Base-by-base conservation (phyloP, 1,284 basidiomycete genomes). In the Rhodotorula sp. region DNA sequence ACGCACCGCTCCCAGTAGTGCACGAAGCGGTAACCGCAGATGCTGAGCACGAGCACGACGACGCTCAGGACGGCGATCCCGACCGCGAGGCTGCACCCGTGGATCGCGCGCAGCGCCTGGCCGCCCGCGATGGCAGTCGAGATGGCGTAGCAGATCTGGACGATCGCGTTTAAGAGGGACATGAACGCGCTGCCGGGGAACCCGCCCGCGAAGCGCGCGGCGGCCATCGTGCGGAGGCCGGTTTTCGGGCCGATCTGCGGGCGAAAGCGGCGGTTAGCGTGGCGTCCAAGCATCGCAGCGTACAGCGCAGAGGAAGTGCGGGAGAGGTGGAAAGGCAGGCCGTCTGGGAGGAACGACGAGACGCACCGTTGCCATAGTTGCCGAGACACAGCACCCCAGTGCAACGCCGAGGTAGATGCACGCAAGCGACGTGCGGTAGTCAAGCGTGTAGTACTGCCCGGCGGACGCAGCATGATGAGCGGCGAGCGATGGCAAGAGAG, bases 141-240 rank as follows among this genome's bases (percentile, higher is more conserved):
- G 27, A 71, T 46, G 61, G 41, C 54, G 64, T 63, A 60, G 32
- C 63, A 66, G 56, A 63, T 60, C 53, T 51, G 61, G 10, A 27
- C 50, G 46, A 88, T 79, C 73, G 88, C 86, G 76, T 88, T 88
- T 15, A 89, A 79, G 61, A 89, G 75, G 17, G 87, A 85, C 76
- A 87, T 87, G 66, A 89, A 82, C 17, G 83, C 84, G 1, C 68
- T 72, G 8, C 70, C 73, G 19, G 55, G 54, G 46, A 62, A 56
- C n/a, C 46, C 59, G 34, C 51, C 56, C 15, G 65, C 65, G 34
- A 67, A 61, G 3, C 66, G 61, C 1, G 61, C 57, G 2, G 55
- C 46, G 19, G 83, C 82, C 86, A 90, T 89, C 1, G 88, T 88
- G 10, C 88, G 83, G 61, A 89, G 79, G 13, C 88, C 88, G 0